Base-by-base conservation (phyloP, 345 rosid species). In the Syzygium aqueum region DNA sequence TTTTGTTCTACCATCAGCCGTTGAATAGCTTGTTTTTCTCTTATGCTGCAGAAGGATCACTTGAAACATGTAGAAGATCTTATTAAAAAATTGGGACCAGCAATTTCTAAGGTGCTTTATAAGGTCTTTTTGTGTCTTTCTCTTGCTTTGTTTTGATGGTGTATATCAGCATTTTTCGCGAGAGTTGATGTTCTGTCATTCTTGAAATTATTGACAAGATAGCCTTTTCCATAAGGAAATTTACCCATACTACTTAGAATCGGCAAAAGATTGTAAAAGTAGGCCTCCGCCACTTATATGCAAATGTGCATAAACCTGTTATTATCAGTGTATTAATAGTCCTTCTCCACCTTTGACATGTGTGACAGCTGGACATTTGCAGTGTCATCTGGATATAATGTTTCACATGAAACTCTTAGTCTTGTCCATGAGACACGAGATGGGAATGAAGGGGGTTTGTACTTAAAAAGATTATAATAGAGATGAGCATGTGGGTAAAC, bases 81-180 rank as follows among this genome's bases (percentile, higher is more conserved):
- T 73, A 90, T 94, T 53, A 78, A 87, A 23, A 91, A 90, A 85
- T 77, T 93, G 85, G 91, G 87, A 61, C 96, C 95, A 65, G 90
- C 91, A 16, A 88, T 94, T 89, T 88, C 94, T 80, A 93, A 93
- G 96, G 97, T 94, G 92, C 65, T 89, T 85, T 87, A 53, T 13
- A 30, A 14, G 53, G 21, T 87, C 84, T 30, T 84, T 23, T 50
- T 5, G 50, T 17, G 28, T 33, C 84, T n/a, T 50, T 87, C 27
- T 80, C 46, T 37, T 73, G 82, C 46, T 73, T 73, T 33, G 49
- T 33, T 73, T 19, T 73, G 25, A 37, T 7, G 1, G 12, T 11
- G 1, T 9, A 37, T 73, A 19, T 73, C 49, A 19, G 25, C 46
- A 67, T 67, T 67, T 16, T 67, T 37, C 46, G 17, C 3, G 1